Evolutionary conservation across 1,284 basidiomycete species (phyloP), one percentile per base, ranked within the genome.

Genomic region (Cronartium quercuum): DNA sequence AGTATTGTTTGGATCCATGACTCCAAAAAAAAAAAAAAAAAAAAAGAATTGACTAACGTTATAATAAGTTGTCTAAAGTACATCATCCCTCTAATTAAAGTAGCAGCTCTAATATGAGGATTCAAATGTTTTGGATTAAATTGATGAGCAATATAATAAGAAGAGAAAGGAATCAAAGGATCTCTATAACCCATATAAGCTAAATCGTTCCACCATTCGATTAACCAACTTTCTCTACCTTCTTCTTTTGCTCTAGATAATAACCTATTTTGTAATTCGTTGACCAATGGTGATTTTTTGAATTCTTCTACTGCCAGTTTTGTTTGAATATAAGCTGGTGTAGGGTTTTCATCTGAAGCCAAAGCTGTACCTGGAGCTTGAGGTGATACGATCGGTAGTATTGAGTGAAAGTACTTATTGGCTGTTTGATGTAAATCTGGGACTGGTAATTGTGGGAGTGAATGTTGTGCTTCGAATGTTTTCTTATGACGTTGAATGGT

Each of bases 171-270:
- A 35, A 97, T 90, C 44, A 97, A 91, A 5, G 94, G 89, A 78
- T 96, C 85, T 42, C 85, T 80, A 77, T 80, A 80, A 21, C 10
- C 64, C 82, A 84, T 83, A 81, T 86, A 86, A 34, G 94, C 94
- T 9, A 83, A 87, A 57, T 97, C 92, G 83, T 98, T 96, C 95
- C 95, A 99, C 95, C 95, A 98, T 75, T 96, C 92, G 70, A 87
- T 86, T 41, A 99, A 86, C 95, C 95, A 99, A 84, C 86, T 94
- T 78, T 87, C 87, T 76, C 82, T 83, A 29, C 82, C 82, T 51
- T 82, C 80, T 58, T 81, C 81, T 37, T 78, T 76, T 0, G 92
- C 91, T 4, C 94, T 87, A 37, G 86, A 85, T 80, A 92, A 85
- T 51, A 98, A 85, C 3, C 95, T 85, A 73, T 84, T 82, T 83